A percentile compares a stretch with the other conserved stretches of the same genome.
phyloP scores from a whole-genome alignment of 2,329 filamentous ascomycete genomes.

The Sporothrix pallida region DNA sequence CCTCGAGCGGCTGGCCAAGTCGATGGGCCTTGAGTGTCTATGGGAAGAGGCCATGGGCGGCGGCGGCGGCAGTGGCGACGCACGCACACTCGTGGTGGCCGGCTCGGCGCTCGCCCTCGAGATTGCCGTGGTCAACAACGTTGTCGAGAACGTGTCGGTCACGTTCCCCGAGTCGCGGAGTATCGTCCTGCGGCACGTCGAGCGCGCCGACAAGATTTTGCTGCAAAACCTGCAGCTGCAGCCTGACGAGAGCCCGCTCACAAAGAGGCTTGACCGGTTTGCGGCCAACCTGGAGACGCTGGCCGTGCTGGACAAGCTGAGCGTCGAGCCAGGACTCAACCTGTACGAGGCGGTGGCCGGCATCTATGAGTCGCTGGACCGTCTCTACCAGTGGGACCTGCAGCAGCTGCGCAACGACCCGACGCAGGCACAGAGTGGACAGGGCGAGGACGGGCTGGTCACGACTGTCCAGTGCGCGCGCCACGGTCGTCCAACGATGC shows the following conservation, averaged over 20 bases:
- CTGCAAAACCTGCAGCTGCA: constrained; percentile 66
- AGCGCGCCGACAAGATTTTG: constrained; percentile 69
- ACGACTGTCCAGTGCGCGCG: constrained; percentile 70
- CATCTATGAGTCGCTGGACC: constrained; percentile 71
- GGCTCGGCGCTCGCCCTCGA: constrained; percentile 66
- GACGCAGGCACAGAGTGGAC: constrained; percentile 47
- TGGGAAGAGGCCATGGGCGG: constrained; percentile 61
- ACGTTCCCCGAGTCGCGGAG: constrained; percentile 65
- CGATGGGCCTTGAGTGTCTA: constrained; percentile 68
- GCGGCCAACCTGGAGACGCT: constrained; percentile 73
- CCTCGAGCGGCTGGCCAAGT: constrained; percentile 71
- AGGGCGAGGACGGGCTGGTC: constrained; percentile 57
- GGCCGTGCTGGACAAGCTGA: constrained; percentile 73
- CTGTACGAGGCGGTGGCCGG: constrained; percentile 79
- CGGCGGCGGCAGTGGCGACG: constrained; percentile 55
- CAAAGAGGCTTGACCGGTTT: constrained; percentile 73
- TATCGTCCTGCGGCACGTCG: constrained; percentile 64
- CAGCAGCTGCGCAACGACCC: constrained; percentile 60
- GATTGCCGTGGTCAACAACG: constrained; percentile 65
- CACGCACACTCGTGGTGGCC: constrained; percentile 64
- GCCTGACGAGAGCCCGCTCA: constrained; percentile 67
- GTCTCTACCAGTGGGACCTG: constrained; percentile 74
- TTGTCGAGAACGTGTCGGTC: constrained; percentile 67
- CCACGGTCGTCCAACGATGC: constrained; percentile 74
- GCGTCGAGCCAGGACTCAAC: constrained; percentile 69